A percentile compares a stretch with the other conserved stretches of the same genome.
phyloP scores from a whole-genome alignment of 345 rosid genomes.

The Eucalyptus cloeziana region DNA sequence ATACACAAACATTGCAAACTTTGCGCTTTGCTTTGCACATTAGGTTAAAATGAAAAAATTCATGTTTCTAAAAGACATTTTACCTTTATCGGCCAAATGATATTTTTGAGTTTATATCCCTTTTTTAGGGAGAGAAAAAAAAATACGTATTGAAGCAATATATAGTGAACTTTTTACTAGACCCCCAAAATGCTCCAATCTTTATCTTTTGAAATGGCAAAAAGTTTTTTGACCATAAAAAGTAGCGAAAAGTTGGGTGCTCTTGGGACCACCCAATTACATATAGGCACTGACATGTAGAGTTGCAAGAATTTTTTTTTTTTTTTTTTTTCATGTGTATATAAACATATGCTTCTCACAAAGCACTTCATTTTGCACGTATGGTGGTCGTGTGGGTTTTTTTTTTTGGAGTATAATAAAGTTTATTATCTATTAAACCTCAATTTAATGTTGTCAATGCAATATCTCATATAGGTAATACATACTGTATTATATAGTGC shows the following conservation, averaged over 20 bases:
- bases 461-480: background rate
- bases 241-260: background rate
- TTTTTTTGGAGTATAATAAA: background rate
- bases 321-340: background rate
- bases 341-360: background rate
- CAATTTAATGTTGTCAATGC: background rate
- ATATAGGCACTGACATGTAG: background rate
- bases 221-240: background rate
- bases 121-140: background rate
- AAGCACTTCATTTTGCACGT: background rate
- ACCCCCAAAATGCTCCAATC: background rate
- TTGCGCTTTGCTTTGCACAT: background rate
- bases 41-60: background rate
- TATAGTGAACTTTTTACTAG: background rate
- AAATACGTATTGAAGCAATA: background rate
- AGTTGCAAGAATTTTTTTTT: background rate
- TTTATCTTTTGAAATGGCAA: background rate
- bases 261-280: background rate
- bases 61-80: background rate
- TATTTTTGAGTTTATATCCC: background rate
- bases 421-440: background rate
- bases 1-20: background rate
- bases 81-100: rapidly evolving
- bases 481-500: background rate
- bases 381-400: no score